Evolutionary conservation across 1,139 yeast genomes (phyloP), one percentile per base, ranked within the genome.

Genomic region (Debaryomycetaceae sp.): DNA sequence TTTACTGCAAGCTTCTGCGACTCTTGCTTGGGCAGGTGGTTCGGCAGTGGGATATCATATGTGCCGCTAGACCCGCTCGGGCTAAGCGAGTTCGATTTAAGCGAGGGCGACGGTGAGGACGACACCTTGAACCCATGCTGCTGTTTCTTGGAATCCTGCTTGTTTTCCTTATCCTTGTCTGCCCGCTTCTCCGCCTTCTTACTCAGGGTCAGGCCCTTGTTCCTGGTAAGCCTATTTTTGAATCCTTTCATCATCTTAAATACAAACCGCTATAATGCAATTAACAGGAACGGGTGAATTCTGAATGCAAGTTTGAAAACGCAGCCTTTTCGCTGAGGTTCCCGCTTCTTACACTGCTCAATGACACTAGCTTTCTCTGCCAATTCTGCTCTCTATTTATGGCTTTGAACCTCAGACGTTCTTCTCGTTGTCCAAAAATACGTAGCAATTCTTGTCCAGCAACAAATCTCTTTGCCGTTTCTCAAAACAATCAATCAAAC

Each of bases 241-340:
- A 74, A 74, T 27, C 79, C 79, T 65, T 74, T 74, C 78, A 74
- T 74, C 79, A 74, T 74, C 45, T 66, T 72, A 58, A 42, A 14
- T 27, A 27, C 31, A 27, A 7, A 27, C 31, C 31, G 31, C 31
- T 27, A 27, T 27, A 27, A 27, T 27, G 31, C 31, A 27, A 27
- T 27, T 27, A 4, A 27, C 31, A 27, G 31, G 31, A 27, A 27
- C 31, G 31, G 8, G 11, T 27, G 31, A 27, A 27, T 11, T 27
- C 4, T 27, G 31, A 27, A 27, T 27, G 31, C 31, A 27, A 27
- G 31, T 27, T 27, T 27, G 31, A 27, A 27, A 17, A 27, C 11
- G 31, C 31, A 27, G 11, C 11, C 31, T 27, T 27, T 27, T 27
- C 31, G 31, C 31, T 11, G 11, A 27, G 8, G 11, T 27, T 11